phyloP scores from a whole-genome alignment of 495 filamentous ascomycete genomes.

The Daldinia grandis region DNA sequence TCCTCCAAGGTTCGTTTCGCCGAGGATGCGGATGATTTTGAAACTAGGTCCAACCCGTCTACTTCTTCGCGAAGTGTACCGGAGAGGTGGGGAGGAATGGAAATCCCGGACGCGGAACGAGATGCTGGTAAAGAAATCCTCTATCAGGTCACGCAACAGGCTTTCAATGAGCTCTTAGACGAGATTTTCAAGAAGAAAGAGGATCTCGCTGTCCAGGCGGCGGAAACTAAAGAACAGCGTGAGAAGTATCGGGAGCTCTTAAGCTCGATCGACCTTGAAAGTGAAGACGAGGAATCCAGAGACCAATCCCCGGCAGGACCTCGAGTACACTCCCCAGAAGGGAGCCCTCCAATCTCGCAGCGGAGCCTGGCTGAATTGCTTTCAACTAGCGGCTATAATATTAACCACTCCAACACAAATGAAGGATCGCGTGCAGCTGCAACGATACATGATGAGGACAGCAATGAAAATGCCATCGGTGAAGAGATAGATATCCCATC shows the following conservation, averaged over 20 bases:
- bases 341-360: slow-evolving; percentile 39
- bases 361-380: slow-evolving; percentile 60
- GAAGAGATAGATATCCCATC: background rate
- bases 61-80: slow-evolving; percentile 82
- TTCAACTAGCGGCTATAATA: slow-evolving; percentile 58
- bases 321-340: slow-evolving; percentile 18
- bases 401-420: slow-evolving; percentile 43
- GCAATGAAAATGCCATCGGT: background rate
- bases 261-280: slow-evolving; percentile 57
- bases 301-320: slow-evolving; percentile 24
- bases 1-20: slow-evolving; percentile 87
- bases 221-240: slow-evolving; percentile 69
- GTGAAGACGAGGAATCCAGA: slow-evolving; percentile 43
- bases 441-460: background rate
- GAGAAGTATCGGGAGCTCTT: slow-evolving; percentile 59
- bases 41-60: slow-evolving; percentile 78
- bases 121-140: slow-evolving; percentile 89
- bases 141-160: slow-evolving; percentile 88
- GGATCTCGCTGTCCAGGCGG: slow-evolving; percentile 74
- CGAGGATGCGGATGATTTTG: slow-evolving; percentile 76
- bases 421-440: slow-evolving; percentile 21
- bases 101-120: slow-evolving; percentile 79
- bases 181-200: slow-evolving; percentile 83
- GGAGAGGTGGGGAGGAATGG: slow-evolving; percentile 84
- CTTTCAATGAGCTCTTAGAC: slow-evolving; percentile 91